Conservation (phyloP, 495 filamentous ascomycete genomes). For the Collariella sp. region DNA sequence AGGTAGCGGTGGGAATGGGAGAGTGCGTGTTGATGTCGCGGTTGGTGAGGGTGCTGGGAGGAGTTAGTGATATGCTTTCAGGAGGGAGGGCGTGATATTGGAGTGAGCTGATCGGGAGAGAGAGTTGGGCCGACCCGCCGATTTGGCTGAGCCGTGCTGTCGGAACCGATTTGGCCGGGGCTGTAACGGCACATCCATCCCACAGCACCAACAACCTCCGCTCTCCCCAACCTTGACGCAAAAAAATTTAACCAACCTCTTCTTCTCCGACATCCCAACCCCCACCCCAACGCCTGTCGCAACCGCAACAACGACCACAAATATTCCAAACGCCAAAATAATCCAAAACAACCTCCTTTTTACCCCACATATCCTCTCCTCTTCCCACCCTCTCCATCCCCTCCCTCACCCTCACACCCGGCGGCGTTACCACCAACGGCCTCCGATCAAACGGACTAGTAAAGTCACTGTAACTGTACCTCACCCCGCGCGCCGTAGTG, state of each 20-base stretch:
- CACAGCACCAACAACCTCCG: too few species aligned
- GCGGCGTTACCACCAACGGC: background rate
- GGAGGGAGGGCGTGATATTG: background rate
- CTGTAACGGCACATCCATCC: too few species aligned
- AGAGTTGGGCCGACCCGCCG: too few species aligned
- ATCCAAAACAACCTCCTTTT: constrained; percentile 3
- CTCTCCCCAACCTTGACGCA: too few species aligned
- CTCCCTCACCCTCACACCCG: background rate
- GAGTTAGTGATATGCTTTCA: background rate
- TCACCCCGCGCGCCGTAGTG: background rate
- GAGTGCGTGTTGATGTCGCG: constrained; percentile 4
- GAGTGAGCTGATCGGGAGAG: too few species aligned
- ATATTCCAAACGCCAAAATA: background rate
- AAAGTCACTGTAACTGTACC: background rate
- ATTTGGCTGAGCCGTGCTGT: too few species aligned
- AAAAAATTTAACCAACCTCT: background rate
- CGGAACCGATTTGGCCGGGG: too few species aligned
- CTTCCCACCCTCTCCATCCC: background rate
- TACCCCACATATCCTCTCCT: constrained; percentile 2
- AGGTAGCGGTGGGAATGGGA: constrained; percentile 9
- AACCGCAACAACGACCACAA: constrained; percentile 3
- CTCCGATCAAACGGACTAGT: constrained; percentile 4
- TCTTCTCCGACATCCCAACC: background rate
- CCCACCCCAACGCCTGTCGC: constrained; percentile 10
- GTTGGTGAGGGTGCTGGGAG: background rate